phyloP scores from a whole-genome alignment of 305 asterid species.

The Fraxinus albicans region DNA sequence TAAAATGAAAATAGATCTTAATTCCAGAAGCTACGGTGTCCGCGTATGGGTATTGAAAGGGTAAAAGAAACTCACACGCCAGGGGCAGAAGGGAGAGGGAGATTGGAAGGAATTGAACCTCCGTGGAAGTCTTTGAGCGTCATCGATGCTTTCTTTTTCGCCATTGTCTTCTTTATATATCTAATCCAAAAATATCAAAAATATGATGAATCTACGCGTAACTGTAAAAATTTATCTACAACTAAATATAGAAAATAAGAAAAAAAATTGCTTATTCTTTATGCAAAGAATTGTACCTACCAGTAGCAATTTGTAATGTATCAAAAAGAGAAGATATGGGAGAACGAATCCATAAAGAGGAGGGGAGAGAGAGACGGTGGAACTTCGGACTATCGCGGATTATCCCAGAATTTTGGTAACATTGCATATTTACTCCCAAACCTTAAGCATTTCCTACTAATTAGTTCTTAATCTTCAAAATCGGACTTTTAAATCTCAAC shows the following conservation, averaged over 20 bases:
- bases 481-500: neutral
- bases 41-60: neutral
- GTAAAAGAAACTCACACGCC: neutral
- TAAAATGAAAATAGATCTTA: neutral
- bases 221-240: neutral
- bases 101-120: slow-evolving; percentile 83
- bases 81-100: neutral
- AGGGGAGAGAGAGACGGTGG: neutral
- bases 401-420: neutral
- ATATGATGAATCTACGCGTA: neutral
- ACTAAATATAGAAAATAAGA: neutral
- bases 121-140: slow-evolving; percentile 85
- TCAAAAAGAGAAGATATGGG: neutral
- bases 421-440: neutral
- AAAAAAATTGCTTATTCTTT: neutral
- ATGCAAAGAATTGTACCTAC: neutral
- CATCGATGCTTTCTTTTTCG: slow-evolving; percentile 2
- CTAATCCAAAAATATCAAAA: neutral
- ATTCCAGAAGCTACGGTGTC: neutral
- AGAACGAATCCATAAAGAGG: neutral
- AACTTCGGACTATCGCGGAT: neutral
- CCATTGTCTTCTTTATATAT: neutral
- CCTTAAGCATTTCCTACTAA: neutral
- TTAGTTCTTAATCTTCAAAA: neutral
- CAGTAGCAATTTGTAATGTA: neutral